Percentiles rank a stretch among this genome's conserved stretches.
phyloP scores from a whole-genome alignment of 2,329 filamentous ascomycete species.

The Cercospora sp. region DNA sequence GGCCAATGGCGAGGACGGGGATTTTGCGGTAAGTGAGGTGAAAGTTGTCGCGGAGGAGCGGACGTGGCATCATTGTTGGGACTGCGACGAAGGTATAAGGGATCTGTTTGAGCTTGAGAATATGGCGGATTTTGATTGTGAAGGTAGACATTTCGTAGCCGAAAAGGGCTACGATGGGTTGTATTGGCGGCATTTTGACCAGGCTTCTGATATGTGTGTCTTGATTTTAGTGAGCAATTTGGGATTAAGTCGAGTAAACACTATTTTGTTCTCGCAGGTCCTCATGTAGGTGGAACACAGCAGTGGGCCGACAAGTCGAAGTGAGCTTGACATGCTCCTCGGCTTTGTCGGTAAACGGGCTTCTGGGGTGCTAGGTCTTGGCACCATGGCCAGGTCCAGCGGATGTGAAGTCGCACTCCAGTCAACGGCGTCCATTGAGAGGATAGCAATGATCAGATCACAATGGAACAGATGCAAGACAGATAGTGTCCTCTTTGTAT shows the following conservation, averaged over 20 bases:
- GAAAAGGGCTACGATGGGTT: conserved; percentile 32
- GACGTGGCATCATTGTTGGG: conserved; percentile 45
- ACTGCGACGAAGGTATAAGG: conserved; percentile 42
- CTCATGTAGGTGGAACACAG: not conserved
- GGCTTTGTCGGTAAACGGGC: not conserved
- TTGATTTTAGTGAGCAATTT: not conserved
- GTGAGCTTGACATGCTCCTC: not conserved
- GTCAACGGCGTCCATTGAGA: not conserved
- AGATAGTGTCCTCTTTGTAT: not conserved
- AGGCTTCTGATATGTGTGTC: not conserved
- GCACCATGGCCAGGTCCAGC: not conserved
- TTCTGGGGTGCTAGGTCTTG: not conserved
- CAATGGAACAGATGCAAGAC: not conserved
- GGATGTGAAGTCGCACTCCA: not conserved
- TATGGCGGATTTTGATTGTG: conserved; percentile 42
- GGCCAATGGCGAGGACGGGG: conserved; percentile 37
- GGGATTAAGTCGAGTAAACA: not conserved
- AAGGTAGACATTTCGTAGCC: conserved; percentile 35
- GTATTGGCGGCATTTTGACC: conserved; percentile 10
- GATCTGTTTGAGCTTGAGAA: conserved; percentile 41
- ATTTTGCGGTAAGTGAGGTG: conserved; percentile 44
- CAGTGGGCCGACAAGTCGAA: not conserved
- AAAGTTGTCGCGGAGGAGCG: conserved; percentile 40
- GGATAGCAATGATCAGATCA: not conserved
- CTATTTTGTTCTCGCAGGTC: not conserved